phyloP scores from a whole-genome alignment of 176 grass and related monocot genomes.

The Aegilops longissima region DNA sequence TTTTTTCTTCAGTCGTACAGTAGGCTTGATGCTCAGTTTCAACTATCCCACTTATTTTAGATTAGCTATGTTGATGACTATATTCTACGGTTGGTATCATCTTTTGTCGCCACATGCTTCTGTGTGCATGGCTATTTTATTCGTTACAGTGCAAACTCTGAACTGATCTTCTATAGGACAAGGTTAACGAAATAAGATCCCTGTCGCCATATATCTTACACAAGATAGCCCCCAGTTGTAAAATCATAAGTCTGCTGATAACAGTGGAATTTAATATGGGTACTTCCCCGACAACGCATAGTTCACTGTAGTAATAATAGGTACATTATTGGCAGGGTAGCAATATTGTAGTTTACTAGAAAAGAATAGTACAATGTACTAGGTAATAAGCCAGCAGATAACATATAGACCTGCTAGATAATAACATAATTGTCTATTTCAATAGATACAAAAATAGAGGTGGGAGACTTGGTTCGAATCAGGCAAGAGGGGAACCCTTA shows the following conservation, averaged over 20 bases:
- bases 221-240: not conserved
- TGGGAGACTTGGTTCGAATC: no score
- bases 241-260: not conserved
- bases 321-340: not conserved
- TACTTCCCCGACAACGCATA: not conserved
- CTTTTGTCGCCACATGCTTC: not conserved
- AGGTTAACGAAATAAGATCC: not conserved
- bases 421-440: not conserved
- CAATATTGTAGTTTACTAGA: not conserved
- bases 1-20: not conserved
- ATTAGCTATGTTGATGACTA: not conserved
- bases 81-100: not conserved
- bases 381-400: not conserved
- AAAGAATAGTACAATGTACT: not conserved
- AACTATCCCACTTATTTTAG: not conserved
- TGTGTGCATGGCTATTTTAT: not conserved
- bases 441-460: no score
- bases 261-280: conserved; percentile 8
- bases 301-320: not conserved
- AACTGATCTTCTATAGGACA: not conserved
- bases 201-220: not conserved
- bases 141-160: not conserved
- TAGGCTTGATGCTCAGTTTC: conserved; percentile 1
- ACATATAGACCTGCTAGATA: not conserved
- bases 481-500: no score